phyloP scores from a whole-genome alignment of 2,329 filamentous ascomycete genomes.

The Chalara sp. region DNA sequence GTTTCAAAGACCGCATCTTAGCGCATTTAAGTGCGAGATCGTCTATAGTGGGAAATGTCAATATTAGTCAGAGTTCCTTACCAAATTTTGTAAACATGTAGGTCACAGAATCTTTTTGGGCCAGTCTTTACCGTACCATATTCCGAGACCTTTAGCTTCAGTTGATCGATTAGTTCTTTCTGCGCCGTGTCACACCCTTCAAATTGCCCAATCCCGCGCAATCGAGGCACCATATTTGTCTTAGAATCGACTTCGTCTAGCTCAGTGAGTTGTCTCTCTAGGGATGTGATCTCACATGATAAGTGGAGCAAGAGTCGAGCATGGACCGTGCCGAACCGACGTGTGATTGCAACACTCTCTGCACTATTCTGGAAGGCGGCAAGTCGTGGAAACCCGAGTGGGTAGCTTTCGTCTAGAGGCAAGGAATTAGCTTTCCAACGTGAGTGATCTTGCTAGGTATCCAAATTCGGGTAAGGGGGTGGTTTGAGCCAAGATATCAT shows the following conservation, averaged over 20 bases:
- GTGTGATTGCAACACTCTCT: conserved; percentile 3
- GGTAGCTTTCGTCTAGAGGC: conserved; percentile 4
- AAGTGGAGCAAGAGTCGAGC: conserved; percentile 10
- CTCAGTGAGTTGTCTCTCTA: conserved; percentile 5
- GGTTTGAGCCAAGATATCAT: background rate
- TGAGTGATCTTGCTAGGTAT: background rate
- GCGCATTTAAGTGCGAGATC: conserved; percentile 9
- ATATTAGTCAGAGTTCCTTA: too few species aligned
- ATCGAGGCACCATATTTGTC: conserved; percentile 1
- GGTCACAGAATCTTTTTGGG: too few species aligned
- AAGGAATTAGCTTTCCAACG: background rate
- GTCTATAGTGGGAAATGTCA: background rate
- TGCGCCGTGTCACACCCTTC: conserved; percentile 8
- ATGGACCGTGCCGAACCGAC: conserved; percentile 10
- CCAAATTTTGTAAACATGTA: too few species aligned
- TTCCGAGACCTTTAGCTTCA: conserved; percentile 4
- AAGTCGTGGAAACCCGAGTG: conserved; percentile 6
- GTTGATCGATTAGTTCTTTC: conserved; percentile 9
- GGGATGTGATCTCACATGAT: conserved; percentile 3
- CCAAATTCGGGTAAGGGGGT: background rate
- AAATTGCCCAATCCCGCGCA: conserved; percentile 3
- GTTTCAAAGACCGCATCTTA: conserved; percentile 1
- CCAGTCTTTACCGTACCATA: conserved; percentile 6
- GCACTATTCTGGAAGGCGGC: conserved; percentile 11
- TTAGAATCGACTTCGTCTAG: conserved; percentile 3